phyloP scores from a whole-genome alignment of 2,329 filamentous ascomycete species.

The Madurella fahalii region DNA sequence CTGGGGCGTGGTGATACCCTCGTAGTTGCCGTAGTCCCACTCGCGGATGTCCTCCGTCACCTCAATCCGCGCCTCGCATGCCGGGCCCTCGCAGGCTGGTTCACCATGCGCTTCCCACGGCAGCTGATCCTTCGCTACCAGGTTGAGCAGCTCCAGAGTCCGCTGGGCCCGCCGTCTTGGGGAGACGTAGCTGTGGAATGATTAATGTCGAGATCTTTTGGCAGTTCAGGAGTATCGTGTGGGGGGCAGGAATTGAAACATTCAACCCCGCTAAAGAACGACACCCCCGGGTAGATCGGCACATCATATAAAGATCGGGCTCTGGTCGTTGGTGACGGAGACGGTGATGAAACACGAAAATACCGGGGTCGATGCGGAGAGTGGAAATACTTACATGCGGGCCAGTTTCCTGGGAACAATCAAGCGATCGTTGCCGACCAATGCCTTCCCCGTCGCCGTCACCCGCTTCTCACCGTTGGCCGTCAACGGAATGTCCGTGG shows the following conservation, averaged over 20 bases:
- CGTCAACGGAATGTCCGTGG: constrained; percentile 82
- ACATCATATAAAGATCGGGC: not conserved
- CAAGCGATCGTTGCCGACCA: constrained; percentile 78
- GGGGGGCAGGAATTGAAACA: not conserved
- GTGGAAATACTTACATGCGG: constrained; percentile 62
- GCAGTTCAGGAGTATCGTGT: not conserved
- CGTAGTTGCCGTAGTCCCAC: constrained; percentile 87
- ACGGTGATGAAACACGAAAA: too few relatives aligned
- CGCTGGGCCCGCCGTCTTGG: constrained; percentile 78
- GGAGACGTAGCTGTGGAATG: constrained; percentile 65
- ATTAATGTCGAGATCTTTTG: not conserved
- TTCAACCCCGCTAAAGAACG: not conserved
- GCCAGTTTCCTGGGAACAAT: constrained; percentile 78
- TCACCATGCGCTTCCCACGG: constrained; percentile 62
- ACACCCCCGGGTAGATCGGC: not conserved
- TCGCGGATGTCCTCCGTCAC: constrained; percentile 71
- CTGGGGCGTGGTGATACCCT: constrained; percentile 69
- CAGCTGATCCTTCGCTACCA: constrained; percentile 64
- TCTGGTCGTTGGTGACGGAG: not conserved
- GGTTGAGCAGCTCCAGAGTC: constrained; percentile 82
- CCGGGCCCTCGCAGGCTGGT: constrained; percentile 35
- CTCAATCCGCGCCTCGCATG: constrained; percentile 58
- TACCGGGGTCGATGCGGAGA: not conserved
- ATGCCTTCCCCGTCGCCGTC: constrained; percentile 70
- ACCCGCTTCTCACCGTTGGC: constrained; percentile 74